Evolutionary conservation across 2,329 filamentous ascomycete genomes (phyloP), one percentile per base, ranked within the genome.

Genomic region (Mycogone perniciosa): DNA sequence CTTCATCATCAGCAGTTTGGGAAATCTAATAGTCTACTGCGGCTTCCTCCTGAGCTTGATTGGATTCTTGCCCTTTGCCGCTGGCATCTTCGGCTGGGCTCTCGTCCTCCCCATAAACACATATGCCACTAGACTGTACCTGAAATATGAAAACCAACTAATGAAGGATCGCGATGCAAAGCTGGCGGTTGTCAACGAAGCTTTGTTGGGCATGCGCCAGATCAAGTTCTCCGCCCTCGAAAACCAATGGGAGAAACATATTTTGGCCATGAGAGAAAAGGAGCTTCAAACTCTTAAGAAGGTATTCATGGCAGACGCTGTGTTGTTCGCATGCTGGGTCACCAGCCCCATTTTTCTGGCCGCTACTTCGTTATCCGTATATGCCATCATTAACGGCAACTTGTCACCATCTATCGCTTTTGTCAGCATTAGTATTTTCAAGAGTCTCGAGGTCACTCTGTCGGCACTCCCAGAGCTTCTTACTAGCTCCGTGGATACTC

Each of bases 151-250:
- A 60, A 84, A 86, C 50, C 71, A 75, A 45, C 66, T 92, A 45
- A 91, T 91, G 86, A 87, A 86, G 62, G 75, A 84, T 30, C 76
- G 88, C 41, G 88, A 92, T 64, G 75, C 81, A 49, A 92, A 91
- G 67, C 76, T 90, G 68, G 84, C 79, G 0, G 78, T 90, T 10
- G 77, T 93, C 31, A 87, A 86, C 1, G 88, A 93, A 65, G 86
- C 85, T 0, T 70, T 93, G 1, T 80, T 87, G 58, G 88, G 88
- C 6, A 91, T 92, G 56, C 80, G 87, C 1, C 88, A 93, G 65
- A 89, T 93, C 69, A 93, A 93, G 61, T 90, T 92, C 59, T 86
- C 86, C 0, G 88, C 88, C 1, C 68, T 89, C 2, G 88, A 92
- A 64, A 69, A 73, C 20, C 81, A 87, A 58, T 92, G 88, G 88